Evolutionary conservation across 2,329 filamentous ascomycete species (phyloP), one percentile per base, ranked within the genome.

Genomic region (Colletotrichum endophyticum): DNA sequence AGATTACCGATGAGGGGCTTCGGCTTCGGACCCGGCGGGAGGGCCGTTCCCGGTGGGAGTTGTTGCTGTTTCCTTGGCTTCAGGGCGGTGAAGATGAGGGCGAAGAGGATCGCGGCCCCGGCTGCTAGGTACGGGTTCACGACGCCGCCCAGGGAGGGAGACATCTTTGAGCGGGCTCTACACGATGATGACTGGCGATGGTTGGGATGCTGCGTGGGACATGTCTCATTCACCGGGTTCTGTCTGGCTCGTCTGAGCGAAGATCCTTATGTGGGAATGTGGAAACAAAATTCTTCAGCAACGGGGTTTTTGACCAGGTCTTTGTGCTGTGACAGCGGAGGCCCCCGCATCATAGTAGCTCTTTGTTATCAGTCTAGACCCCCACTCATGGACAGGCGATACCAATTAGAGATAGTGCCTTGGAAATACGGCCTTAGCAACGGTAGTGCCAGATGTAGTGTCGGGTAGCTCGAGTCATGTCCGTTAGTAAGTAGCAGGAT

Each of bases 1-100:
- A 86, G 78, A 66, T 85, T 85, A 22, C 85, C 84, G 34, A 86
- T 49, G 27, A 79, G 27, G 19, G 73, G 77, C 12, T 67, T 70
- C 13, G 70, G 70, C 70, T 70, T 57, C 13, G 75, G 75, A 4
- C 75, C 75, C 6, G 75, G 75, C n/a, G 75, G 75, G 39, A 75
- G 72, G 9, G 30, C 34, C 9, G 72, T 77, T 25, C 72, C 72
- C 27, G 72, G 66, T 19, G 75, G 75, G 34, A 75, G 72, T 22
- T n/a, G 28, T 5, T 28, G 64, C 19, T 16, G 32, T 9, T 36
- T 72, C 9, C 36, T 64, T 15, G 34, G 49, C 49, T 22, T 68
- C 49, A 74, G 63, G 32, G 22, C 32, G 44, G 49, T 34, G 28
- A 67, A 9, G 70, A 66, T 19, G 70, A 76, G 8, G 5, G 64